Evolutionary conservation across 163 green algal species (phyloP), one percentile per base, ranked within the genome.

Genomic region (Scenedesmus sp.): DNA sequence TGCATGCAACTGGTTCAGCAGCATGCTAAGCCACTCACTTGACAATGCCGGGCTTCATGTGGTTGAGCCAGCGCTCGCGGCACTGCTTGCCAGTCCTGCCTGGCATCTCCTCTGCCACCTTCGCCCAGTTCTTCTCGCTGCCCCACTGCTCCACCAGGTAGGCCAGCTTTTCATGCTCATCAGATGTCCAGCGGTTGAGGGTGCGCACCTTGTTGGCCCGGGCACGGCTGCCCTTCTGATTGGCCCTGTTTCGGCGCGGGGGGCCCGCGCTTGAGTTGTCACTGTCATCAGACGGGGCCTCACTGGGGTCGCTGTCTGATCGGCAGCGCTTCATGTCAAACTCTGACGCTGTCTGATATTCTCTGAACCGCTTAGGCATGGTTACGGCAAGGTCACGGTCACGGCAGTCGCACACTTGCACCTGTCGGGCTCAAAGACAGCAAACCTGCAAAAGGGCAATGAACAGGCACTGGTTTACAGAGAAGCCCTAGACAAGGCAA

Each of bases 1-100:
- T 46, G 0, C 72, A 81, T 9, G 15, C 35, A n/a, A n/a, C 13
- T 56, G 15, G 49, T 13, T 2, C 73, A 83, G 13, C 37, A 53
- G 73, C 72, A 70, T 3, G 1, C n/a, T 2, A n/a, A n/a, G 10
- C 3, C 26, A 65, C 88, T 83, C 37, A 92, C 83, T 92, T 92
- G 72, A 92, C 59, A 35, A 92, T 89, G 72, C 89, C 89, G 24
- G 78, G 61, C 33, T 83, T 82, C 78, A 94, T 90, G 83, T 94
- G 91, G 85, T 94, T 94, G 42, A 94, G 91, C 80, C 91, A 94
- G 78, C 92, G 91, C 56, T 94, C 93, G 1, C 93, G 40, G 90
- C 93, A 94, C 85, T 94, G 93, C 93, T 94, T 94, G 61, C 93
- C 90, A 24, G 90, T 93, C 44, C 93, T 92, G 26, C 84, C 87